phyloP scores from a whole-genome alignment of 2,329 filamentous ascomycete genomes.

The Xylariales sp. region DNA sequence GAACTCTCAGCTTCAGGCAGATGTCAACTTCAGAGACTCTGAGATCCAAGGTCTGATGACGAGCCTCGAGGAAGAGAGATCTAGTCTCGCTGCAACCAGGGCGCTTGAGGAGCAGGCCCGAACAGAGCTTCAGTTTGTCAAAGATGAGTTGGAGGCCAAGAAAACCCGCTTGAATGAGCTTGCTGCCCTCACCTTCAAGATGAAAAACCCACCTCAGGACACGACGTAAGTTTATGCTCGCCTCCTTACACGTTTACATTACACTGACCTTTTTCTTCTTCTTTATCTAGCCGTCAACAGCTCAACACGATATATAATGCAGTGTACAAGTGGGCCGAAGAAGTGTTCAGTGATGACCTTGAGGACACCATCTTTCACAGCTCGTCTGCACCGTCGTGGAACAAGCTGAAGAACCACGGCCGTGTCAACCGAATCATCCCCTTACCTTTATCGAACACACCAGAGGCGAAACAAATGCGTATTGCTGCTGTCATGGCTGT shows the following conservation, averaged over 20 bases:
- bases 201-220: conserved; percentile 5
- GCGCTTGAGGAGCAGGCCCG: neutral
- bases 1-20: neutral
- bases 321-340: conserved; percentile 3
- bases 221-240: conserved; percentile 5
- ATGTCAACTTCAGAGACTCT: neutral
- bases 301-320: conserved; percentile 6
- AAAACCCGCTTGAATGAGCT: conserved; percentile 6
- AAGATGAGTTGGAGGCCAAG: conserved; percentile 1
- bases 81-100: neutral
- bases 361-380: conserved; percentile 1
- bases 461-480: conserved; percentile 30
- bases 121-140: neutral
- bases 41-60: conserved; percentile 2
- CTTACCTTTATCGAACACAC: conserved; percentile 28
- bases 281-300: conserved; percentile 3
- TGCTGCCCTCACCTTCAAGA: conserved; percentile 5
- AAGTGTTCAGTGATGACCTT: conserved; percentile 5
- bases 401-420: conserved; percentile 6
- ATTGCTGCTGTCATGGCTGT: conserved; percentile 27
- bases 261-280: neutral
- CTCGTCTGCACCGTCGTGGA: conserved; percentile 2
- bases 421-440: conserved; percentile 14
- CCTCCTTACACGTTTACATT: neutral
- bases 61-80: conserved; percentile 2